Evolutionary conservation across 176 grass and related monocot genomes (phyloP).

Genomic region (Areca catechu): DNA sequence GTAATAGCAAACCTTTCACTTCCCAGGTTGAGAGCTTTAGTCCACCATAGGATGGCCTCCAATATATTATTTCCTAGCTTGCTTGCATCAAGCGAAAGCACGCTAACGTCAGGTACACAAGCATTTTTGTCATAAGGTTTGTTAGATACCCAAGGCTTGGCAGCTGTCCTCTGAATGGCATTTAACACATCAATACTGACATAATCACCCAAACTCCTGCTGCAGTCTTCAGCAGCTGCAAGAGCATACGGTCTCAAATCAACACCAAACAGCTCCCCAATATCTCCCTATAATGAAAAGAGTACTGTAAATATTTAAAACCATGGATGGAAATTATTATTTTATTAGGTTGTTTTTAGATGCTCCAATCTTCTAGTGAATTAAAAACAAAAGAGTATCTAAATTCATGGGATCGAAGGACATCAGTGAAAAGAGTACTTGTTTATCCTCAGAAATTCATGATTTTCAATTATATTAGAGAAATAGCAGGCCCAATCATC

Average conservation of each 20-base stretch:
- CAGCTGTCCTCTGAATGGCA: slow-evolving; percentile 55
- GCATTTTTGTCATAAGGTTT: slow-evolving; percentile 57
- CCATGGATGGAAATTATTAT: no score
- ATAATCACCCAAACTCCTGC: slow-evolving; percentile 45
- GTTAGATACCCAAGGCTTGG: slow-evolving; percentile 32
- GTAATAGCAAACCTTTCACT: slow-evolving; percentile 37
- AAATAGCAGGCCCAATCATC: no score
- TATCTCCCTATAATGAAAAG: slow-evolving; percentile 43
- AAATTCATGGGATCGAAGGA: no score
- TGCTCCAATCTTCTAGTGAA: no score
- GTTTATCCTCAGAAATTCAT: no score
- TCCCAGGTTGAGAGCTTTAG: slow-evolving; percentile 32
- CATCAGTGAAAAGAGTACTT: no score
- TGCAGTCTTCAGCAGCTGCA: slow-evolving; percentile 56
- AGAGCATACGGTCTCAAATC: slow-evolving; percentile 56
- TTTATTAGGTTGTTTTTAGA: no score
- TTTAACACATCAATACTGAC: slow-evolving; percentile 58
- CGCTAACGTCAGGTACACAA: slow-evolving; percentile 59
- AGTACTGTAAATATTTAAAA: no score
- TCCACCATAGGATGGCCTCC: slow-evolving; percentile 57
- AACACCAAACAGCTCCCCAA: slow-evolving; percentile 52
- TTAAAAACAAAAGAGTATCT: no score
- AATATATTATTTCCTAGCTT: slow-evolving; percentile 39
- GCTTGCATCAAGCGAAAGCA: slow-evolving; percentile 53
- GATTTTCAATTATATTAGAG: no score